A percentile compares a stretch with the other conserved stretches of the same genome.
Conservation (phyloP, 148 eudicot species). For the Agrostemma githago region DNA sequence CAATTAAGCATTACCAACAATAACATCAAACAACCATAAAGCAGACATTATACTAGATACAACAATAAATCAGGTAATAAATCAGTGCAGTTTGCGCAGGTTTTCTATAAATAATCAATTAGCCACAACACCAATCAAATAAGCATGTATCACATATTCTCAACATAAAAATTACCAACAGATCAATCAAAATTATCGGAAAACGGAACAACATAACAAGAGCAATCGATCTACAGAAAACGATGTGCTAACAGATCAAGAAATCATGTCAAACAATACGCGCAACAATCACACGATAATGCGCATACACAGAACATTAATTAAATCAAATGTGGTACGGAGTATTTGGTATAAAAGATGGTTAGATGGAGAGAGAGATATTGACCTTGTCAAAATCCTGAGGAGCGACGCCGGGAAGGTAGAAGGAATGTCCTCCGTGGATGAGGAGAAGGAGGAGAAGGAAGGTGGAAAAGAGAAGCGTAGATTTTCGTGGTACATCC, state of each 20-base stretch:
- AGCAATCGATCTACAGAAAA: constrained; percentile 14
- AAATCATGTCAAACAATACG: too few relatives aligned
- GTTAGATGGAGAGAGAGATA: neutral
- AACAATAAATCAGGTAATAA: neutral
- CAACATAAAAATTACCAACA: neutral
- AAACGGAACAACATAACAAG: neutral
- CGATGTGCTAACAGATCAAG: constrained; percentile 3
- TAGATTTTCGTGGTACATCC: constrained; percentile 25
- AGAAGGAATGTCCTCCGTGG: constrained; percentile 38
- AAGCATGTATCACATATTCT: neutral
- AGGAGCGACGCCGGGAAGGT: constrained; percentile 51
- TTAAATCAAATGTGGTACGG: neutral
- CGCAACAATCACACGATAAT: neutral
- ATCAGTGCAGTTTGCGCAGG: neutral
- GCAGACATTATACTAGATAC: neutral
- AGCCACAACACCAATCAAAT: neutral
- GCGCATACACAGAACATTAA: neutral
- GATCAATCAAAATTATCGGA: neutral
- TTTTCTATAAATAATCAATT: neutral
- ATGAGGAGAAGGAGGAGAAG: constrained; percentile 24
- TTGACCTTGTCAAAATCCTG: constrained; percentile 46
- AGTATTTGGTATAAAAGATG: neutral
- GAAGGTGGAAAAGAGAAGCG: constrained; percentile 11
- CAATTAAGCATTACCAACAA: neutral
- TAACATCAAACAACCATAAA: neutral